phyloP scores from a whole-genome alignment of 2,329 filamentous ascomycete genomes.

The Lachnellula subtilissima region DNA sequence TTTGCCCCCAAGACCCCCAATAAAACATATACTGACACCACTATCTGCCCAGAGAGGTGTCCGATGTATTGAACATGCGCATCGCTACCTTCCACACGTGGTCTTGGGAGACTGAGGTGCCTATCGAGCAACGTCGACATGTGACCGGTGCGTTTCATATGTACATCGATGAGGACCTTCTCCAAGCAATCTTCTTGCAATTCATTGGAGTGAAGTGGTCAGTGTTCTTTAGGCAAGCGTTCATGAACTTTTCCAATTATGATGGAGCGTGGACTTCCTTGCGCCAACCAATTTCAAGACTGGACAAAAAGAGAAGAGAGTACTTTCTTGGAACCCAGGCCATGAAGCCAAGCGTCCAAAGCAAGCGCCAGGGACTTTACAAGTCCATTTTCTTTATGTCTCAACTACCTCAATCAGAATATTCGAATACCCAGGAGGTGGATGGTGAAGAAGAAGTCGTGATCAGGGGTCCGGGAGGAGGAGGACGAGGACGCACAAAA shows the following conservation, averaged over 20 bases:
- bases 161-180: slow-evolving; percentile 56
- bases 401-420: slow-evolving; percentile 21
- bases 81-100: slow-evolving; percentile 47
- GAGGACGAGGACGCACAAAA: slow-evolving; percentile 1
- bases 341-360: slow-evolving; percentile 20
- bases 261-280: slow-evolving; percentile 24
- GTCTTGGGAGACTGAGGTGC: slow-evolving; percentile 45
- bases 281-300: slow-evolving; percentile 12
- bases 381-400: slow-evolving; percentile 29
- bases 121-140: slow-evolving; percentile 47
- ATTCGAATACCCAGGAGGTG: slow-evolving; percentile 7
- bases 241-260: slow-evolving; percentile 28
- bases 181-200: slow-evolving; percentile 51
- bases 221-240: slow-evolving; percentile 40
- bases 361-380: slow-evolving; percentile 23
- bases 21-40: background rate
- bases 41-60: slow-evolving; percentile 38
- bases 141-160: slow-evolving; percentile 56
- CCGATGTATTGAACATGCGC: slow-evolving; percentile 54
- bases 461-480: slow-evolving; percentile 6
- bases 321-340: slow-evolving; percentile 22
- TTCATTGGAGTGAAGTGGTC: slow-evolving; percentile 50
- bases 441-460: slow-evolving; percentile 26
- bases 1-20: background rate
- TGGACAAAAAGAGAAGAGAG: slow-evolving; percentile 19